These are phyloP conservation scores for Cercospora sp. DNA, from an alignment of 2,329 filamentous ascomycete genomes.

Conservation along the genomic window DNA sequence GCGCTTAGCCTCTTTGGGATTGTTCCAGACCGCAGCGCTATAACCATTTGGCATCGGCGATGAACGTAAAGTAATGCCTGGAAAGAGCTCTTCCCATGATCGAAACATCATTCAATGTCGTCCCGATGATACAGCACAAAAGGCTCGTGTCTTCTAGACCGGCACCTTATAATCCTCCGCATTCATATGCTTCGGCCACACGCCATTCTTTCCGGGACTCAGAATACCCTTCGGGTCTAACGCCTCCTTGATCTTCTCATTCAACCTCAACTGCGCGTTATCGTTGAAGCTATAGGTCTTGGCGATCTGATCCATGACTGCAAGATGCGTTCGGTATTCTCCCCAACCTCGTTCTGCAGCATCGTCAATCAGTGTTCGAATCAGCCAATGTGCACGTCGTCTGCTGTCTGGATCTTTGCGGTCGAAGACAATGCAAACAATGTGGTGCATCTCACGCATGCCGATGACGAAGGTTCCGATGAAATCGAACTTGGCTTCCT, in stretches of 20 bases:
- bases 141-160: neutral
- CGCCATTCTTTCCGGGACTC: constrained; percentile 50
- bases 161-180: constrained; percentile 17
- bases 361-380: constrained; percentile 44
- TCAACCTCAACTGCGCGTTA: constrained; percentile 46
- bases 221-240: constrained; percentile 52
- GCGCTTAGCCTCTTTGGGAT: neutral
- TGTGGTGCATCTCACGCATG: constrained; percentile 58
- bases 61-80: neutral
- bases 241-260: constrained; percentile 50
- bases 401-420: constrained; percentile 45
- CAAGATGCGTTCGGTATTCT: constrained; percentile 51
- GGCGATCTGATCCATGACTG: constrained; percentile 50
- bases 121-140: neutral
- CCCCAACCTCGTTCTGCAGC: constrained; percentile 47
- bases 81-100: neutral
- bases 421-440: constrained; percentile 57
- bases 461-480: constrained; percentile 55
- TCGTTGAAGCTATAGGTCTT: constrained; percentile 48
- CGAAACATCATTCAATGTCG: neutral
- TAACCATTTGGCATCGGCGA: neutral
- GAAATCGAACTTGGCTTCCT: constrained; percentile 53
- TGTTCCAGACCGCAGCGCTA: neutral
- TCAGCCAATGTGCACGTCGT: constrained; percentile 41
- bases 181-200: constrained; percentile 29